Evolutionary conservation across 2,329 filamentous ascomycete species (phyloP), one percentile per base, ranked within the genome.

Genomic region (Claviceps digitariae): DNA sequence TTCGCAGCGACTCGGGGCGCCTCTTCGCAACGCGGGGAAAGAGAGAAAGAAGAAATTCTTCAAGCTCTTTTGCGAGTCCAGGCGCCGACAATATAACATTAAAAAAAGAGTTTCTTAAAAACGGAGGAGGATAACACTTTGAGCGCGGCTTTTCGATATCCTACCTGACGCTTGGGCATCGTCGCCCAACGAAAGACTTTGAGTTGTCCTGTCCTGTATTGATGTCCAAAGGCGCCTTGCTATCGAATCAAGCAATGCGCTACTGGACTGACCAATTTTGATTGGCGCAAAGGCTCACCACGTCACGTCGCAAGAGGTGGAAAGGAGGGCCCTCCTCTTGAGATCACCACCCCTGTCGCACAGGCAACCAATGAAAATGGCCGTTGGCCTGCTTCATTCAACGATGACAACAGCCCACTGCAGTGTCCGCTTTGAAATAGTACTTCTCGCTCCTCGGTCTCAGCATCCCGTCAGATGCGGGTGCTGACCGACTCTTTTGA

Each of bases 181-280:
- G 45, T 56, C 57, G 58, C 59, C 59, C 58, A 60, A 29, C 27
- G 27, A 29, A 59, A 50, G 52, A 51, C 51, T 38, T 54, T 29
- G 44, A 50, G 43, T 12, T 34, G 31, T 34, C 31, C 31, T 51
- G 50, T 54, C 54, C 57, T 60, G 59, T 60, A 56, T 60, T 61
- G 58, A 58, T 61, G 59, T 61, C 59, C 59, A 61, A 61, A 56
- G 48, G 48, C 56, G 51, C 41, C 48, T 45, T 48, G 53, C 51
- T 50, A 52, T 59, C 56, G 56, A 59, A 61, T 59, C 53, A 50
- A 46, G 53, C 49, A 51, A 43, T 46, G 50, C 53, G 46, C 50
- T 54, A 44, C 45, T 49, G 38, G 23, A 15, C 41, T 8, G 23
- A 20, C 25, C 25, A 27, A 43, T 15, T 34, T 40, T 56, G 58